These are phyloP conservation scores for Datura wrightii DNA, from an alignment of 257 asterid genomes.

Conservation along the genomic window DNA sequence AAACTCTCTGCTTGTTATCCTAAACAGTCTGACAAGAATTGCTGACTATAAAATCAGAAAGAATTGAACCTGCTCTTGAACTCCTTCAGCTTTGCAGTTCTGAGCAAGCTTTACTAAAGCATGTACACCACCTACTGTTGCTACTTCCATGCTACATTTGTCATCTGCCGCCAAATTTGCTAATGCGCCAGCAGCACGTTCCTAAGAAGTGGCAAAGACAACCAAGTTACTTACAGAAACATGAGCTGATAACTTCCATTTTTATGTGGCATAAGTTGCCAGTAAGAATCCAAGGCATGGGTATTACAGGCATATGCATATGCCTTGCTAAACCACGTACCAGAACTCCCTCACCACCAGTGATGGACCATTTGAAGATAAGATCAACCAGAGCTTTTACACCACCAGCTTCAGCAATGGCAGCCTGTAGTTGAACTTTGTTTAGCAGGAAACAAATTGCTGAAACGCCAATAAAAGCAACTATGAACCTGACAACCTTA, in stretches of 20 bases:
- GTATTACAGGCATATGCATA: conserved; percentile 28
- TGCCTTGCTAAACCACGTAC: conserved; percentile 49
- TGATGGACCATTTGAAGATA: conserved; percentile 71
- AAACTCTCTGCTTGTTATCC: conserved; percentile 17
- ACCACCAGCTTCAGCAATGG: conserved; percentile 89
- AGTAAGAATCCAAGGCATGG: conserved; percentile 23
- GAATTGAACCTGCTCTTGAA: conserved; percentile 79
- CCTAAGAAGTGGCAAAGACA: conserved; percentile 49
- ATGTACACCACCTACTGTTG: conserved; percentile 73
- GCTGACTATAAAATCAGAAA: conserved; percentile 26
- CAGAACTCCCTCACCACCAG: conserved; percentile 83
- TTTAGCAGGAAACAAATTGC: conserved; percentile 28
- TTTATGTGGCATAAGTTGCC: not conserved
- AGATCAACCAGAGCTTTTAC: conserved; percentile 82
- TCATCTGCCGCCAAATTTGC: conserved; percentile 98
- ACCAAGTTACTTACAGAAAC: conserved; percentile 28
- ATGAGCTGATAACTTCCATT: not conserved
- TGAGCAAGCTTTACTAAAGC: conserved; percentile 79
- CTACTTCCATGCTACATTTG: conserved; percentile 86
- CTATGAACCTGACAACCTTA: conserved; percentile 56
- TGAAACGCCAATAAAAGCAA: not conserved
- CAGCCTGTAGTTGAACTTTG: conserved; percentile 53
- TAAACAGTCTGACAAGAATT: not conserved
- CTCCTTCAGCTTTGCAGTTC: conserved; percentile 77
- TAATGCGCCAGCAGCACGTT: conserved; percentile 91